A percentile compares a stretch with the other conserved stretches of the same genome.
Evolutionary conservation across 1,284 basidiomycete species (phyloP).

Genomic region (Trichosporon faecale): DNA sequence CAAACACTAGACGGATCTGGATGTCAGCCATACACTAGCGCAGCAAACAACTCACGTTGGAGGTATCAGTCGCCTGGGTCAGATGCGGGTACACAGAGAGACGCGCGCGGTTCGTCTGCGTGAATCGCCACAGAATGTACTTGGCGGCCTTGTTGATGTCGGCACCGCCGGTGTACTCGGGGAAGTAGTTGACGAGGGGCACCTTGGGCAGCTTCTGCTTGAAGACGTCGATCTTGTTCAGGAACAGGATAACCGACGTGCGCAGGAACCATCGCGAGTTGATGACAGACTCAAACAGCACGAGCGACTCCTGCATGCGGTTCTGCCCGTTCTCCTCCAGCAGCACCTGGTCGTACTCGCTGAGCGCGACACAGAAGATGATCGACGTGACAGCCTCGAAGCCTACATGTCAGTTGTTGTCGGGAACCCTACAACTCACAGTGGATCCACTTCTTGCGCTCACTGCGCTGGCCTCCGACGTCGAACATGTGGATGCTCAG

Average conservation of each 20-base stretch:
- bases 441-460: constrained; percentile 93
- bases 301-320: constrained; percentile 89
- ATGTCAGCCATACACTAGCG: background rate
- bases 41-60: constrained; percentile 59
- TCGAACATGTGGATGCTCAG: constrained; percentile 74
- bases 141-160: constrained; percentile 98
- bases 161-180: constrained; percentile 85
- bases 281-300: constrained; percentile 92
- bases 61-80: constrained; percentile 62
- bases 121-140: constrained; percentile 96
- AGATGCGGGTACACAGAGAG: constrained; percentile 85
- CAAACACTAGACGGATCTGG: constrained; percentile 81
- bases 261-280: constrained; percentile 97
- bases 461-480: constrained; percentile 87
- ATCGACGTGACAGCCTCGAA: constrained; percentile 94
- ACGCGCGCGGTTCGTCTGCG: constrained; percentile 85
- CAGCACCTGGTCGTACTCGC: constrained; percentile 89
- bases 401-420: constrained; percentile 30
- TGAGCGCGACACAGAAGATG: constrained; percentile 90
- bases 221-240: constrained; percentile 96
- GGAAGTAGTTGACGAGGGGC: constrained; percentile 84
- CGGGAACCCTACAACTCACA: constrained; percentile 53
- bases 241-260: constrained; percentile 86
- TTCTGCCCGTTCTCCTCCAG: constrained; percentile 75
- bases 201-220: constrained; percentile 84